phyloP scores from a whole-genome alignment of 768 basidiomycete genomes.

The Suillus luteus region DNA sequence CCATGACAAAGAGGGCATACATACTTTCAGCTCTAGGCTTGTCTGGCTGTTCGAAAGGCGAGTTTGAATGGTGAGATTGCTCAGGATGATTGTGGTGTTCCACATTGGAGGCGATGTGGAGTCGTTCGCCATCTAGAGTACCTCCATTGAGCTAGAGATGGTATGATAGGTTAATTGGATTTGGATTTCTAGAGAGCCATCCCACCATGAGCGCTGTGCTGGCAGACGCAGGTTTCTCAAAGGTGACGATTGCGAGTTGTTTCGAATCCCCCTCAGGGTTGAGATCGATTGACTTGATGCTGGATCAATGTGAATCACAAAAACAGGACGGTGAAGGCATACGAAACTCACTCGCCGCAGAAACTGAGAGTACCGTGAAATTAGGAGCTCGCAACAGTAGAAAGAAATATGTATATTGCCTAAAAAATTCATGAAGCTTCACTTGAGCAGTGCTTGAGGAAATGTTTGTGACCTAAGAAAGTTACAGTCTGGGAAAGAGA shows the following conservation, averaged over 20 bases:
- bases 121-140: slow-evolving; percentile 66
- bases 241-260: slow-evolving; percentile 68
- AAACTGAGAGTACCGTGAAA: slow-evolving; percentile 50
- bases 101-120: slow-evolving; percentile 71
- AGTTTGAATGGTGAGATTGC: slow-evolving; percentile 37
- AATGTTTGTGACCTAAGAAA: slow-evolving; percentile 68
- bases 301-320: slow-evolving; percentile 29
- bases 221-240: slow-evolving; percentile 82
- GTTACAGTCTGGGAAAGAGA: background rate
- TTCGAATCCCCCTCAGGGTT: slow-evolving; percentile 42
- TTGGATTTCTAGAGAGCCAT: background rate
- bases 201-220: slow-evolving; percentile 83
- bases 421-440: slow-evolving; percentile 80
- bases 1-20: slow-evolving; percentile 22
- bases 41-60: slow-evolving; percentile 75
- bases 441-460: slow-evolving; percentile 62
- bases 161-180: background rate
- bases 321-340: background rate
- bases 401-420: slow-evolving; percentile 45
- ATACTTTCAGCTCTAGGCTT: slow-evolving; percentile 88
- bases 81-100: slow-evolving; percentile 59
- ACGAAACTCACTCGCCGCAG: slow-evolving; percentile 71
- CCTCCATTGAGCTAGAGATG: slow-evolving; percentile 65
- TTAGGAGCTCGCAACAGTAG: slow-evolving; percentile 8
- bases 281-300: slow-evolving; percentile 68